Evolutionary conservation across 208 protist species (phyloP), one percentile per base, ranked within the genome.

Genomic region (Blastocrithidia nonstop): DNA sequence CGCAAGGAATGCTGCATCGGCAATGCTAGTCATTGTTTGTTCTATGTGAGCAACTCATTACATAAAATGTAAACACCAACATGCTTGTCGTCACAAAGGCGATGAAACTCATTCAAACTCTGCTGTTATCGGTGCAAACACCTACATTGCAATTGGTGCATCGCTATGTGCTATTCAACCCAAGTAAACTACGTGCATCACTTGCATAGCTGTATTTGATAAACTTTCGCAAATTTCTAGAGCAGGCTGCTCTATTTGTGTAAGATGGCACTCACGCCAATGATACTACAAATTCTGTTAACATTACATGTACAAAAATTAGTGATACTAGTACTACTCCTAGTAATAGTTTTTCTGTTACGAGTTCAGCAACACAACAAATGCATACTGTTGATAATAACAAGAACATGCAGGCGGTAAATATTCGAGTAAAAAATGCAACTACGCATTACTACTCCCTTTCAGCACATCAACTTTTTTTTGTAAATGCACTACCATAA

Each of bases 151-250:
- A 71, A 20, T 48, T 79, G 29, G 29, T 66, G 36, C 31, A 28
- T 24, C 35, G 46, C 2, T 57, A 81, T 31, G 62, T 61, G 62
- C 65, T 65, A 33, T 49, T 91, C 23, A 67, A 79, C 58, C 82
- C 82, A 20, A 85, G 66, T 45, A 82, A 80, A 49, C 47, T 82
- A 24, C 70, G 85, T 17, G 61, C 64, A 9, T 73, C 79, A 35
- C 36, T 56, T 0, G 78, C 83, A 66, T 50, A 72, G 32, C 64
- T 83, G 31, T 88, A 85, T 43, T 43, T 86, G 1, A 52, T 60
- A 21, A 67, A 66, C 15, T 88, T 87, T 50, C 82, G 82, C 45
- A 91, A 91, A 54, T 47, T 91, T 16, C 57, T 91, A 6, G 77
- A 91, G 56, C 45, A 65, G 25, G 54, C 59, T 16, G 82, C 82